Base-by-base conservation (phyloP, 805 yeast genomes). In the Jamesozyma lodderae region DNA sequence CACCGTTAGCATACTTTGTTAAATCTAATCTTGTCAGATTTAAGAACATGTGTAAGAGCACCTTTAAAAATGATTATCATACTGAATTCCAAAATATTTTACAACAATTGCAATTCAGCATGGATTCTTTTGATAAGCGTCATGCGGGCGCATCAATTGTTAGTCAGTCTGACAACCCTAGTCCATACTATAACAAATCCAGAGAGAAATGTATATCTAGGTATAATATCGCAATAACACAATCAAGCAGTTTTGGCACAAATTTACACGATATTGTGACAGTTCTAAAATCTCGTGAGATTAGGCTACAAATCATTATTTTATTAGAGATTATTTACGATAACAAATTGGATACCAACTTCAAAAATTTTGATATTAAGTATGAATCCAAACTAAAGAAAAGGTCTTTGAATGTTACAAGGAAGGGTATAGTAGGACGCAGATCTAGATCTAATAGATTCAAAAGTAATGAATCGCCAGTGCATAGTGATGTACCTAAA, bases 281-380 rank as follows among this genome's bases (percentile, higher is more conserved):
- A 27, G 64, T 67, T 27, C 57, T 75, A 41, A 76, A 75, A 44
- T 60, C 71, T 2, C 57, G 80, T 25, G 81, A 76, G 44, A 70
- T 77, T 1, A 79, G 75, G 43, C 49, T 77, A 23, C 81, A 77
- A 48, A 59, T 74, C 0, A 46, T 77, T 2, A 42, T 74, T 1
- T 43, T 72, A 2, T 46, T 76, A 29, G 81, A 77, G 45, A 39
- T 73, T 3, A 52, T 75, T 3, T 44, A 53, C 17, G 34, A 59
- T 9, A 51, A 62, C 40, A 54, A 52, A 4, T 42, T 66, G 6
- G 68, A 67, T 37, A 17, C 33, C 1, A 44, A 71, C 61, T 51
- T 51, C 42, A 19, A 57, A 44, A 15, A 66, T 59, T 49, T 57
- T 65, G 48, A 58, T 38, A 28, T 40, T 33, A 29, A 47, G 42